Evolutionary conservation across 805 yeast species (phyloP), one percentile per base, ranked within the genome.

Genomic region (Kodamaea sagamina): DNA sequence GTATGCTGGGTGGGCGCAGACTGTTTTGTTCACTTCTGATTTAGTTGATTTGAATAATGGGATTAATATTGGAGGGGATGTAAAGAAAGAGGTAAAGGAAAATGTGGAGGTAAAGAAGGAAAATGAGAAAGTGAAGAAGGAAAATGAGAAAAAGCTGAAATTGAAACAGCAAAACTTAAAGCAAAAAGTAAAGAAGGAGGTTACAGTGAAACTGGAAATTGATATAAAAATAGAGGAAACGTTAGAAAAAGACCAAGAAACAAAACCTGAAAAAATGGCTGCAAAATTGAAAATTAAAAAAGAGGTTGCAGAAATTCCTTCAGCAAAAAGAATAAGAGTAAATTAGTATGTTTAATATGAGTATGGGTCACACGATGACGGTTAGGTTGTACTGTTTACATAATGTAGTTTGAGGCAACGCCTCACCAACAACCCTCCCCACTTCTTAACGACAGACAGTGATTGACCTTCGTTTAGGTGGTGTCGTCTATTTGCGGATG

Each of bases 1-100:
- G 1, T 86, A 85, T 59, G 97, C 99, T 1, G 99, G 99, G 0
- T 93, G 99, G 99, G 98, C 98, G 0, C 99, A 92, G 57, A 85
- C 92, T n/a, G 89, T 92, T 8, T 70, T 90, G 44, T 90, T 90
- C 63, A 84, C 97, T 0, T 87, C 89, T 4, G 97, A 89, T 57
- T 72, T 90, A 43, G 65, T 67, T 39, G 89, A 86, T 47, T 71
- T 87, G 44, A 77, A 86, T 43, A 83, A 82, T 54, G 93, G 93
- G 1, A 63, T 81, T 12, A 82, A 81, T 46, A 31, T 42, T 16
- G 21, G 24, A 29, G 28, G 24, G 29, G 39, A 22, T 3, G 16
- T 12, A 17, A 27, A 25, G 15, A 16, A 18, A 11, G 25, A 27
- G 28, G 18, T 9, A 13, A 21, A 24, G 32, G 12, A n/a, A 12